Conservation (phyloP, 371 early-diverging fungal species). For the Coemansia sp. region DNA sequence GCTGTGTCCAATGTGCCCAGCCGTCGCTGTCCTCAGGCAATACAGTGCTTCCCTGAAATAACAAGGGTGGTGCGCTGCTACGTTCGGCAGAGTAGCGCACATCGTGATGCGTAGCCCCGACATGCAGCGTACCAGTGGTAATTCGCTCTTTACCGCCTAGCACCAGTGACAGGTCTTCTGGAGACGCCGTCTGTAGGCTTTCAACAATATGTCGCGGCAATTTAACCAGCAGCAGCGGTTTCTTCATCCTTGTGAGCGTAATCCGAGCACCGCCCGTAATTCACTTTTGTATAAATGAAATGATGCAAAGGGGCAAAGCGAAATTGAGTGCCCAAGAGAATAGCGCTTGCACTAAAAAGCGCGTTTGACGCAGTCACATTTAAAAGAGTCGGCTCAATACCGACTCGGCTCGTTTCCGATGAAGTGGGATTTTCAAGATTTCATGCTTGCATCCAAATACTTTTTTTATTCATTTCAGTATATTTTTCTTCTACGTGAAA, state of each 20-base stretch:
- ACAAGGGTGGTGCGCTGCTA: slow-evolving; percentile 29
- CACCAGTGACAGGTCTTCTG: slow-evolving; percentile 16
- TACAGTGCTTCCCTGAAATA: slow-evolving; percentile 38
- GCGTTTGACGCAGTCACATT: neutral
- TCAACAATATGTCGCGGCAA: slow-evolving; percentile 43
- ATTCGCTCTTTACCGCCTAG: slow-evolving; percentile 47
- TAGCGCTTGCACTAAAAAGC: neutral
- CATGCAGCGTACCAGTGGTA: slow-evolving; percentile 21
- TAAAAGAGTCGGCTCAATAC: neutral
- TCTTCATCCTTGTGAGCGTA: slow-evolving; percentile 2
- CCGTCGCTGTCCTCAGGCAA: slow-evolving; percentile 6
- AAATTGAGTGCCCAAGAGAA: neutral
- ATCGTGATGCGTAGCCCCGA: slow-evolving; percentile 28
- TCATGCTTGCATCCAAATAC: neutral
- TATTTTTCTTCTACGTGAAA: slow-evolving; percentile 3
- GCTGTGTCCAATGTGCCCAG: slow-evolving; percentile 37
- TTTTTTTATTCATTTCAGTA: slow-evolving; percentile 6
- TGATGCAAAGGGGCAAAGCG: neutral
- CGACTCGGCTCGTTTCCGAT: neutral
- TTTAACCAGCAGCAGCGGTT: slow-evolving; percentile 26
- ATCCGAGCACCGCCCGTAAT: neutral
- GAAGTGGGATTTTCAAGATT: neutral
- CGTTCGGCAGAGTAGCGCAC: slow-evolving; percentile 44
- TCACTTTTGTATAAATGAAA: neutral
- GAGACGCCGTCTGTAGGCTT: slow-evolving; percentile 15